Conservation (phyloP, 1,139 yeast genomes). For the Suhomyces coccinellae region DNA sequence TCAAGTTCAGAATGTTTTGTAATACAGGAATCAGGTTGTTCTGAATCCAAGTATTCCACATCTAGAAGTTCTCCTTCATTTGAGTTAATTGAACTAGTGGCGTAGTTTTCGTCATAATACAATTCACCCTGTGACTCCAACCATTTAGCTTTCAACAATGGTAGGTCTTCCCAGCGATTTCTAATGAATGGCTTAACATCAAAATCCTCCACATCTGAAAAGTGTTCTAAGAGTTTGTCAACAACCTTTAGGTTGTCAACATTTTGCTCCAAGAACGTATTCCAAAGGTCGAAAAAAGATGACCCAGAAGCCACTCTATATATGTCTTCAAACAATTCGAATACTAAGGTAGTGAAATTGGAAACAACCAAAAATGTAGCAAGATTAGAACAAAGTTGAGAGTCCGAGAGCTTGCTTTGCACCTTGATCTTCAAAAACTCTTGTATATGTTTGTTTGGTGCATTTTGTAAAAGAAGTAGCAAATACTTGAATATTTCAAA, state of each 20-base stretch:
- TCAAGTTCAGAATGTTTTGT: not conserved
- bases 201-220: constrained; percentile 11
- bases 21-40: not conserved
- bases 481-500: constrained; percentile 32
- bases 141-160: constrained; percentile 15
- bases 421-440: constrained; percentile 24
- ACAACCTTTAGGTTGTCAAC: constrained; percentile 13
- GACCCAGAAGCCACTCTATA: constrained; percentile 1
- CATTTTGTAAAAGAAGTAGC: constrained; percentile 33
- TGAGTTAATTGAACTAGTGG: constrained; percentile 1
- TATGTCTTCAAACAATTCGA: constrained; percentile 17
- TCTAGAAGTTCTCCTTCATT: not conserved
- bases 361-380: constrained; percentile 17
- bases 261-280: constrained; percentile 18
- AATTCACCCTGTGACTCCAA: constrained; percentile 9
- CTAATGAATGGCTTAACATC: constrained; percentile 20
- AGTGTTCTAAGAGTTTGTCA: constrained; percentile 22
- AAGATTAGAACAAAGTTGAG: constrained; percentile 23
- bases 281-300: constrained; percentile 25
- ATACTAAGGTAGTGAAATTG: constrained; percentile 24
- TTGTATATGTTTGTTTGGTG: constrained; percentile 34
- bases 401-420: constrained; percentile 18
- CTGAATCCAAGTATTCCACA: not conserved
- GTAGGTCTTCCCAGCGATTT: constrained; percentile 18
- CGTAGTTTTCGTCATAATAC: constrained; percentile 6